These are phyloP conservation scores for Suhomyces chickasaworum DNA, from an alignment of 1,139 yeast genomes.

Conservation along the genomic window DNA sequence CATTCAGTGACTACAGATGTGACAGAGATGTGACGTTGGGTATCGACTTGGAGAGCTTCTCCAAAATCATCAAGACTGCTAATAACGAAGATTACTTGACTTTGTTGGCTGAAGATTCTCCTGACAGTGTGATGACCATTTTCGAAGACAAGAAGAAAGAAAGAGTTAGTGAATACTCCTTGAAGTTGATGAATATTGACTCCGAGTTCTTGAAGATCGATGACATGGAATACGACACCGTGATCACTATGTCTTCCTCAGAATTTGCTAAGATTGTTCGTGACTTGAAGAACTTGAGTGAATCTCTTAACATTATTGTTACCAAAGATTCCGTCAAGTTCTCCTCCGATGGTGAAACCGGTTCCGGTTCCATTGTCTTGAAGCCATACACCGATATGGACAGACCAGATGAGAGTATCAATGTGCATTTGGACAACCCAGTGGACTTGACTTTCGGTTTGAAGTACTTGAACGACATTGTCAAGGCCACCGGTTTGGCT, in stretches of 20 bases:
- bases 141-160: conserved; percentile 92
- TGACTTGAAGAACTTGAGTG: conserved; percentile 83
- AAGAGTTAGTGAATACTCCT: conserved; percentile 86
- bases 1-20: conserved; percentile 93
- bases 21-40: conserved; percentile 94
- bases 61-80: conserved; percentile 90
- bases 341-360: conserved; percentile 89
- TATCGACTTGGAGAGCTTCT: conserved; percentile 79
- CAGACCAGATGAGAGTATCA: conserved; percentile 72
- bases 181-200: conserved; percentile 95
- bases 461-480: conserved; percentile 85
- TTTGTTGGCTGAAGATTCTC: conserved; percentile 87
- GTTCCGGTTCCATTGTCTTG: conserved; percentile 82
- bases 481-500: conserved; percentile 85
- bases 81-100: conserved; percentile 87
- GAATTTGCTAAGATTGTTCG: conserved; percentile 91
- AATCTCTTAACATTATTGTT: conserved; percentile 81
- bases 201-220: conserved; percentile 93
- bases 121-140: conserved; percentile 76
- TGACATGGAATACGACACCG: conserved; percentile 88
- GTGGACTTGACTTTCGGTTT: conserved; percentile 90
- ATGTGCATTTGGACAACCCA: conserved; percentile 80
- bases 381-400: conserved; percentile 85
- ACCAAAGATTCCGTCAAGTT: conserved; percentile 93
- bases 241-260: conserved; percentile 80